Percentiles rank a stretch among this genome's conserved stretches.
phyloP scores from a whole-genome alignment of 495 filamentous ascomycete genomes.

The Penicillium antarcticum region DNA sequence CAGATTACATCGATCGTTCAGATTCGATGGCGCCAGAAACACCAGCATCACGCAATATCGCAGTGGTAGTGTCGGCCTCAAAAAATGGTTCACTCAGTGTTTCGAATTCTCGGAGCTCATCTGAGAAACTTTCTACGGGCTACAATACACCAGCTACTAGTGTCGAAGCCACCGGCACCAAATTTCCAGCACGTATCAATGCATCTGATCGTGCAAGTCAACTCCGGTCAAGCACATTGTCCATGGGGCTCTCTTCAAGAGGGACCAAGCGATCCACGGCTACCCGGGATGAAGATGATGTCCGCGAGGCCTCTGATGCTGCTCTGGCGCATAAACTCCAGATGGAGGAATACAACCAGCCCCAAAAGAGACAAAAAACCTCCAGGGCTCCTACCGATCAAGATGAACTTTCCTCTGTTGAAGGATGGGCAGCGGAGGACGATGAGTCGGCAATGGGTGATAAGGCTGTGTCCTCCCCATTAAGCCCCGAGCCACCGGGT shows the following conservation, averaged over 20 bases:
- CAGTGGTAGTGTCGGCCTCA: conserved; percentile 39
- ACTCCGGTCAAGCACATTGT: conserved; percentile 38
- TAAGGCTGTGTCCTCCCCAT: neutral
- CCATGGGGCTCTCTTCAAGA: conserved; percentile 22
- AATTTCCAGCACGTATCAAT: neutral
- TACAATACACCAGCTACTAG: conserved; percentile 79
- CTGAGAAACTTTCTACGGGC: conserved; percentile 43
- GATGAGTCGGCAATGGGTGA: neutral
- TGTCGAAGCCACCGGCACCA: conserved; percentile 28
- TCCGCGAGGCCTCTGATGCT: conserved; percentile 46
- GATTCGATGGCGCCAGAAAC: neutral
- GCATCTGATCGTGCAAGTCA: conserved; percentile 32
- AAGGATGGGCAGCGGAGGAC: neutral
- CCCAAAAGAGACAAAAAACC: conserved; percentile 24
- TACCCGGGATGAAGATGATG: conserved; percentile 25
- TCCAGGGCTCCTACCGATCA: neutral
- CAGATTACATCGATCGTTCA: conserved; percentile 2
- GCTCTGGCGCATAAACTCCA: conserved; percentile 59
- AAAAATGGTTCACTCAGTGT: conserved; percentile 23
- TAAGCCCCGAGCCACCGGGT: neutral
- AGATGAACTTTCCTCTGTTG: neutral
- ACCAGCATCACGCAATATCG: conserved; percentile 7
- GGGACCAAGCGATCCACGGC: conserved; percentile 34
- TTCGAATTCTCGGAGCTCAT: conserved; percentile 20
- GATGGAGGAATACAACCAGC: conserved; percentile 54